phyloP scores from a whole-genome alignment of 345 rosid genomes.

The Hevea brasiliensis region DNA sequence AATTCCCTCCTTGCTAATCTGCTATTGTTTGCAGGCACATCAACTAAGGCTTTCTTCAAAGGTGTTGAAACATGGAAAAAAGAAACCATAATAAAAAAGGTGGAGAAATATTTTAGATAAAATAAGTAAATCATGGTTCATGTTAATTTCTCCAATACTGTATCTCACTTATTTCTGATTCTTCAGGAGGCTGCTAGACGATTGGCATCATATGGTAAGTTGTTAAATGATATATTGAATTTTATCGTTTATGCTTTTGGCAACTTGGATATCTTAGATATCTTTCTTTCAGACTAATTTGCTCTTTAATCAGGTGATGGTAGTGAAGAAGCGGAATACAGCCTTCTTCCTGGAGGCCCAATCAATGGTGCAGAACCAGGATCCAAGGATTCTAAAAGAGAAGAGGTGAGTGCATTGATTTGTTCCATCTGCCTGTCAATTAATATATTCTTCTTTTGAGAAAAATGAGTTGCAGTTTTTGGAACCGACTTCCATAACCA shows the following conservation, averaged over 20 bases:
- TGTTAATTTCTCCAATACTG: neutral
- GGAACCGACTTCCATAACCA: neutral
- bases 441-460: too few species aligned
- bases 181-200: constrained; percentile 39
- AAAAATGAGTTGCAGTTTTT: neutral
- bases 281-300: neutral
- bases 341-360: constrained; percentile 24
- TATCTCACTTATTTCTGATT: neutral
- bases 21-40: constrained; percentile 28
- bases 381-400: constrained; percentile 9
- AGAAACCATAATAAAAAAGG: constrained; percentile 42
- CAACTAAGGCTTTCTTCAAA: constrained; percentile 47
- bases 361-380: constrained; percentile 6
- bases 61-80: constrained; percentile 57
- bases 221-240: neutral
- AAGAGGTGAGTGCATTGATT: constrained; percentile 19
- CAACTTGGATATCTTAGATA: neutral
- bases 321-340: constrained; percentile 27
- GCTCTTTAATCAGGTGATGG: constrained; percentile 23
- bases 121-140: neutral
- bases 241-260: neutral
- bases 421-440: neutral
- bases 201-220: constrained; percentile 28
- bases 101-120: neutral
- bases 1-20: constrained; percentile 3